Base-by-base conservation (phyloP, 352 stramenopile genomes). In the Globisporangium uncinulatum region DNA sequence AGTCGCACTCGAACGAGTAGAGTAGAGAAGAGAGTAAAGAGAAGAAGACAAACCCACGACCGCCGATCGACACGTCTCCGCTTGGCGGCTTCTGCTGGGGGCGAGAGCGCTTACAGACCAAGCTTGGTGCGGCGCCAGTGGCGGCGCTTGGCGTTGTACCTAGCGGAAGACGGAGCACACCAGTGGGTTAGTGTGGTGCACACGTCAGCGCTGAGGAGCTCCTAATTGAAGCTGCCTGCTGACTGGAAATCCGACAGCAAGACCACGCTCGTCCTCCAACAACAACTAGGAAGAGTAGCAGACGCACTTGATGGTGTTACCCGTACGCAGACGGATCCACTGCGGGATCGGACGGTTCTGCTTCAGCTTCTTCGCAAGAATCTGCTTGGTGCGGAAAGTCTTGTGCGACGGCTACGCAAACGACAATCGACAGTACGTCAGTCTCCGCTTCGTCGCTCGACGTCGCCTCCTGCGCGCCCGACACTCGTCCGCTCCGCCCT, bases 101-200 rank as follows among this genome's bases (percentile, higher is more conserved):
- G 57, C 42, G 46, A 67, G 63, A 48, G 52, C 61, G 75, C 73
- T 99, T 99, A 99, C 79, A 99, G 84, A 77, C 97, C 96, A 66
- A 99, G 93, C 93, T 99, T 99, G 69, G 97, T 99, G 80, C 98
- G 95, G 71, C 97, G 96, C 98, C 97, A 99, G 92, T 99, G 97
- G 71, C 98, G 93, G 80, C 98, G 92, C 91, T 99, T 99, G 57
- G 92, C 86, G 83, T 99, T 99, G 94, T 99, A 99, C 73, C 95
- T 98, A 64, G 13, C 42, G 17, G 3, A 1, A 44, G 34, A 34
- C 14, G 5, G 24, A 61, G 6, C 9, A 17, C 11, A 6, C 4
- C 4, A 6, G 21, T 56, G 37, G 34, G 29, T 31, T 19, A 20
- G 24, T 29, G 15, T 20, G 14, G 21, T 17, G 21, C 19, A 39